phyloP scores from a whole-genome alignment of 2,329 filamentous ascomycete species.

The Delphinella strobiligena region DNA sequence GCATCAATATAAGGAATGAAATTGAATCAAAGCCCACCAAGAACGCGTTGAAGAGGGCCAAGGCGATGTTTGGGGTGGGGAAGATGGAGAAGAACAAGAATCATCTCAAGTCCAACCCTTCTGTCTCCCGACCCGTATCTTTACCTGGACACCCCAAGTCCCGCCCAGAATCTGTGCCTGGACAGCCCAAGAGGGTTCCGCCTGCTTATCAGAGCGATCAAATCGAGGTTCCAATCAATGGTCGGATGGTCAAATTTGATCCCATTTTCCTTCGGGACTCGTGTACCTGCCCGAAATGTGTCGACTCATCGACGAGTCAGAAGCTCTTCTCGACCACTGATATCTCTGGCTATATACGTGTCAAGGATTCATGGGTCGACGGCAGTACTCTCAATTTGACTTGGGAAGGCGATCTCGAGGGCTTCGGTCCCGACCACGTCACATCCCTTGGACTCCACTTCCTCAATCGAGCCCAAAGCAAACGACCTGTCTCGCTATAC shows the following conservation, averaged over 20 bases:
- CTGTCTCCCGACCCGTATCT: too few species aligned
- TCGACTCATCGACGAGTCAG: constrained; percentile 48
- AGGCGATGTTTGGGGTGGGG: too few species aligned
- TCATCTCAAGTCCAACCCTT: too few species aligned
- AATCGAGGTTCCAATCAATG: constrained; percentile 7
- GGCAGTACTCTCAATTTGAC: constrained; percentile 26
- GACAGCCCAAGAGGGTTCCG: too few species aligned
- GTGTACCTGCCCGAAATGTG: constrained; percentile 45
- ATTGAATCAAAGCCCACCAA: too few species aligned
- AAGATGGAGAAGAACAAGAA: too few species aligned
- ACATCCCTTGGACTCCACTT: constrained; percentile 20
- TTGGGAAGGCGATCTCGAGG: constrained; percentile 49
- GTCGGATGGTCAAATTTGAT: too few species aligned
- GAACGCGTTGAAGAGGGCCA: too few species aligned
- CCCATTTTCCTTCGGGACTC: constrained; percentile 40
- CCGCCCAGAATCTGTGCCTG: too few species aligned
- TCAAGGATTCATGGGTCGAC: constrained; percentile 23
- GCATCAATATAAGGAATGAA: too few species aligned
- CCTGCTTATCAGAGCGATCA: too few species aligned
- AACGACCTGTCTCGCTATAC: not conserved
- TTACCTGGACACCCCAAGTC: too few species aligned
- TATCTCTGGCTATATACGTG: constrained; percentile 41
- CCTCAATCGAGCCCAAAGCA: constrained; percentile 4
- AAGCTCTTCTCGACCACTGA: constrained; percentile 55
- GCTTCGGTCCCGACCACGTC: constrained; percentile 28